Base-by-base conservation (phyloP, 352 stramenopile genomes). In the Pelagophyceae sp. region DNA sequence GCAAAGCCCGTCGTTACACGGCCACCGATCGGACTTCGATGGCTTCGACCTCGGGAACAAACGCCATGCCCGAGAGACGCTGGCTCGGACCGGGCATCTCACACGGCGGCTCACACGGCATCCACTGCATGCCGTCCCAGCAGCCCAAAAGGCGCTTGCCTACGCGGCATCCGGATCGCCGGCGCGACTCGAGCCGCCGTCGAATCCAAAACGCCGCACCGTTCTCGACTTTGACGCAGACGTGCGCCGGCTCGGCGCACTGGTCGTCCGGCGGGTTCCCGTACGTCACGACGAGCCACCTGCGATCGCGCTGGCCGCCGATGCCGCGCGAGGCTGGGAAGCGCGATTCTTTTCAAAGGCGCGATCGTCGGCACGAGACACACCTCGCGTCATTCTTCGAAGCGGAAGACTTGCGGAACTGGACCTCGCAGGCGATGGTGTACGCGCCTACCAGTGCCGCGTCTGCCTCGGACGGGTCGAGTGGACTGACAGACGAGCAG, bases 281-380 rank as follows among this genome's bases (percentile, higher is more conserved):
- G n/a, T 58, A 74, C 15, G 15, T 35, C 35, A 37, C 67, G 2
- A 74, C 67, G 5, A 74, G 31, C 67, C 67, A 74, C 35, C 67
- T 17, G 23, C 45, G 45, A 54, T 23, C 11, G 45, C 11, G 11
- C 11, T 54, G 11, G 23, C 23, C 11, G 11, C 45, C 45, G 45
- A 54, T 54, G 45, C n/a, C n/a, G n/a, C n/a, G n/a, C n/a, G n/a
- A n/a, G n/a, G n/a, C n/a, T n/a, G n/a, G n/a, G n/a, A n/a, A n/a
- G n/a, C n/a, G n/a, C n/a, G n/a, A n/a, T n/a, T n/a, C n/a, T n/a
- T n/a, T n/a, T n/a, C n/a, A n/a, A n/a, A n/a, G n/a, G n/a, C n/a
- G n/a, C n/a, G n/a, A n/a, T n/a, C n/a, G n/a, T n/a, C n/a, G n/a
- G n/a, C n/a, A n/a, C n/a, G n/a, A n/a, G n/a, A n/a, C n/a, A n/a